Percentiles rank a stretch among this genome's conserved stretches.
Evolutionary conservation across 2,329 filamentous ascomycete genomes (phyloP).

Genomic region (Talaromyces islandicus): DNA sequence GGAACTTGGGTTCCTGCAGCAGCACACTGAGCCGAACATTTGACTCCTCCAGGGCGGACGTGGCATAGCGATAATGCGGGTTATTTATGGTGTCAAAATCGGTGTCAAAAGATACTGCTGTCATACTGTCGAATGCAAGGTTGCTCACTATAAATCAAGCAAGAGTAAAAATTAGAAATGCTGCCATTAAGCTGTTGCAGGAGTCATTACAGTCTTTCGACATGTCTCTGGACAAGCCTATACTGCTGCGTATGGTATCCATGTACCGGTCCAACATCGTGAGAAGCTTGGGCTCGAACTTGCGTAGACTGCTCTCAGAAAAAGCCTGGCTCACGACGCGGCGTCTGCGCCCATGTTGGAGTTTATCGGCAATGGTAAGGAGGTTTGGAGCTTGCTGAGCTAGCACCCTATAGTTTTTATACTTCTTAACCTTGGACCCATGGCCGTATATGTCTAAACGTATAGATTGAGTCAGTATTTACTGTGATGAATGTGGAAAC

Average conservation of each 20-base stretch:
- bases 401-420: background rate
- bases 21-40: background rate
- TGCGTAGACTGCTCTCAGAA: constrained; percentile 1
- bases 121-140: background rate
- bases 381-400: background rate
- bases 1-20: background rate
- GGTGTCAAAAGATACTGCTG: background rate
- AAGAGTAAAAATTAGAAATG: background rate
- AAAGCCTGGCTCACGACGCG: background rate
- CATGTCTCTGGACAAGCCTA: background rate
- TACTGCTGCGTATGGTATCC: background rate
- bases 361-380: background rate
- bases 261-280: background rate
- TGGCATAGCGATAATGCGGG: background rate
- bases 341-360: background rate
- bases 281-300: background rate
- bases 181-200: background rate
- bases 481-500: background rate
- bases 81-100: background rate
- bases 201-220: background rate
- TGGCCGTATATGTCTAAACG: background rate
- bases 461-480: background rate
- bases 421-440: background rate
- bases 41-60: background rate
- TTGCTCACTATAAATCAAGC: background rate